Evolutionary conservation across 2,329 filamentous ascomycete genomes (phyloP).

Genomic region (Arthrobotrys pseudoclavata): DNA sequence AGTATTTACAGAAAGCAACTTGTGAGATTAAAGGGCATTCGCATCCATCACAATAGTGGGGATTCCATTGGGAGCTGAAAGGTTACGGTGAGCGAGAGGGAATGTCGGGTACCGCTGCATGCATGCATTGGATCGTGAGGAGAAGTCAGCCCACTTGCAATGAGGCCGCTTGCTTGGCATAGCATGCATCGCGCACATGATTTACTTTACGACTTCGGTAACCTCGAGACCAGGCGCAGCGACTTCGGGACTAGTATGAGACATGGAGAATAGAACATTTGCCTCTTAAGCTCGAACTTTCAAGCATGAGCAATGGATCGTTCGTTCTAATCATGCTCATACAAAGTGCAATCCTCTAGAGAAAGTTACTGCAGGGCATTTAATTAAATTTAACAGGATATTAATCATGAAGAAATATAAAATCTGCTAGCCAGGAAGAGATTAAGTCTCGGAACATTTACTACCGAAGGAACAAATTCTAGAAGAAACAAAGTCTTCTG

Average conservation of each 20-base stretch:
- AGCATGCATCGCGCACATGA: slow-evolving; percentile 5
- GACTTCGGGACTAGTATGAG: too few species aligned
- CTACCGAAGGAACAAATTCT: not conserved
- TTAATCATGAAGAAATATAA: too few species aligned
- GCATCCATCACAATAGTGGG: slow-evolving; percentile 9
- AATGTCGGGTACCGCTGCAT: slow-evolving; percentile 21
- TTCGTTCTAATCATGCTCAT: too few species aligned
- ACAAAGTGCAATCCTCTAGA: too few species aligned
- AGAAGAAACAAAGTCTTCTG: not conserved
- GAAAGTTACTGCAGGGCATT: too few species aligned
- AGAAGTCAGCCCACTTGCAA: slow-evolving; percentile 48
- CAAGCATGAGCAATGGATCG: too few species aligned
- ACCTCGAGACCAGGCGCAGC: too few species aligned
- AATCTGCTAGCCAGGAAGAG: too few species aligned
- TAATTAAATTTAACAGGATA: too few species aligned
- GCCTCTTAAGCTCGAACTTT: too few species aligned
- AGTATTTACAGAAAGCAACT: not conserved
- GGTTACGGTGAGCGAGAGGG: slow-evolving; percentile 27
- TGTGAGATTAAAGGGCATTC: not conserved
- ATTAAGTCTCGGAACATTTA: not conserved
- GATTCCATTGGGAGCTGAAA: slow-evolving; percentile 22
- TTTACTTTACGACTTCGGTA: slow-evolving; percentile 2
- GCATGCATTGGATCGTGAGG: slow-evolving; percentile 41
- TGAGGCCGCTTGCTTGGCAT: slow-evolving; percentile 21
- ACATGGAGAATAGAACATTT: too few species aligned